These are phyloP conservation scores for Poa pratensis DNA, from an alignment of 176 grass and related monocot genomes.

Conservation along the genomic window DNA sequence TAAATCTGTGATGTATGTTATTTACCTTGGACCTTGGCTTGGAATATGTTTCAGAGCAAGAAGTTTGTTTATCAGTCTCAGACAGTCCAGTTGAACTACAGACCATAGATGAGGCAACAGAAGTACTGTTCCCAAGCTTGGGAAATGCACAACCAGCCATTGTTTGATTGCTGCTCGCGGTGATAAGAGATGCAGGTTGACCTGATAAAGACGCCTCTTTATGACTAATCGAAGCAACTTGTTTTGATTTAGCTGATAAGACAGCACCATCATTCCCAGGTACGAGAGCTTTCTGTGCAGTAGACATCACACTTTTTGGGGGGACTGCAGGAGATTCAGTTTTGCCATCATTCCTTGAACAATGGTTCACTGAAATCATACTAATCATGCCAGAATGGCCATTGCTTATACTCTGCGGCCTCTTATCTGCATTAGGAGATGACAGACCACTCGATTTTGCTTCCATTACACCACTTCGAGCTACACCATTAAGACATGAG, in stretches of 20 bases:
- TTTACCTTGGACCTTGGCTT: constrained; percentile 16
- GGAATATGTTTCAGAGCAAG: constrained; percentile 35
- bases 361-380: constrained; percentile 5
- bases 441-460: constrained; percentile 38
- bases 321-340: constrained; percentile 25
- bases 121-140: constrained; percentile 2
- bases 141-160: not conserved
- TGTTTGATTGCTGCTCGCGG: constrained; percentile 28
- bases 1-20: not conserved
- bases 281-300: constrained; percentile 15
- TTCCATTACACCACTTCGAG: constrained; percentile 19
- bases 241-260: constrained; percentile 35
- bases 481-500: constrained; percentile 44
- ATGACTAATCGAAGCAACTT: constrained; percentile 2
- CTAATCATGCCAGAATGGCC: constrained; percentile 19
- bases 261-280: constrained; percentile 16
- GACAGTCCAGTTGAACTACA: not conserved
- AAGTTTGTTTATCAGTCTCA: constrained; percentile 18
- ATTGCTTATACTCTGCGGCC: constrained; percentile 22
- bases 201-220: not conserved
- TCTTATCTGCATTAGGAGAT: constrained; percentile 37
- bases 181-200: constrained; percentile 22
- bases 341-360: constrained; percentile 42
- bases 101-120: not conserved
- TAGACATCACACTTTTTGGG: constrained; percentile 4